Evolutionary conservation across 352 stramenopile species (phyloP).

Genomic region (Pythium myriotylum): DNA sequence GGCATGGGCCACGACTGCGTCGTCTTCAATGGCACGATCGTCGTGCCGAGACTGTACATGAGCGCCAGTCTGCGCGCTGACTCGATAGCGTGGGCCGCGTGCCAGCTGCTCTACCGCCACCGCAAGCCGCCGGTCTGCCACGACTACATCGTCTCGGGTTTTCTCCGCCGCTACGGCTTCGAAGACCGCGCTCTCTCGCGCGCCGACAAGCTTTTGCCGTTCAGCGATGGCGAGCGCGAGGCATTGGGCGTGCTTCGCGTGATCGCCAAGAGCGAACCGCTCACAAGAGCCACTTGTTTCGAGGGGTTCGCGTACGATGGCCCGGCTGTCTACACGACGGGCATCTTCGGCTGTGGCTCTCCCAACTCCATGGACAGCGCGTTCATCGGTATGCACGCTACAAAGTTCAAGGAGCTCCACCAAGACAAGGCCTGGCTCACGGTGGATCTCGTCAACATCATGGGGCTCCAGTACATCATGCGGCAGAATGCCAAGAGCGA

Average conservation of each 20-base stretch:
- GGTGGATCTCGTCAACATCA: constrained; percentile 38
- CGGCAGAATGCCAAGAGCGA: constrained; percentile 44
- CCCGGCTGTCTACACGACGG: constrained; percentile 11
- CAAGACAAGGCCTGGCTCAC: constrained; percentile 49
- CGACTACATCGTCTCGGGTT: constrained; percentile 41
- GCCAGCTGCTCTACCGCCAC: constrained; percentile 41
- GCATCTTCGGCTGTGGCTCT: constrained; percentile 47
- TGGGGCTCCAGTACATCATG: constrained; percentile 46
- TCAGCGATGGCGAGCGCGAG: constrained; percentile 40
- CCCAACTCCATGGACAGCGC: constrained; percentile 31
- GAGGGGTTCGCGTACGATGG: constrained; percentile 37
- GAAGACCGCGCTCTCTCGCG: constrained; percentile 26
- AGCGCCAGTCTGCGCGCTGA: constrained; percentile 45
- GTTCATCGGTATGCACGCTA: constrained; percentile 42
- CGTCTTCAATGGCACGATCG: constrained; percentile 9
- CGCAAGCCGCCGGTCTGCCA: constrained; percentile 45
- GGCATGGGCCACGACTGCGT: constrained; percentile 36
- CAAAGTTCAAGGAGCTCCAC: constrained; percentile 35
- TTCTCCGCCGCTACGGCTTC: constrained; percentile 42
- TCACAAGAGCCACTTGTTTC: constrained; percentile 41
- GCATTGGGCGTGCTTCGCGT: constrained; percentile 38
- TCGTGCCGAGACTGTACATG: constrained; percentile 33
- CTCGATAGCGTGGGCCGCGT: constrained; percentile 52
- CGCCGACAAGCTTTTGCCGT: constrained; percentile 32
- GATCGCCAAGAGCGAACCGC: constrained; percentile 42